phyloP scores from a whole-genome alignment of 768 basidiomycete species.

The Tricholoma saponaceum region DNA sequence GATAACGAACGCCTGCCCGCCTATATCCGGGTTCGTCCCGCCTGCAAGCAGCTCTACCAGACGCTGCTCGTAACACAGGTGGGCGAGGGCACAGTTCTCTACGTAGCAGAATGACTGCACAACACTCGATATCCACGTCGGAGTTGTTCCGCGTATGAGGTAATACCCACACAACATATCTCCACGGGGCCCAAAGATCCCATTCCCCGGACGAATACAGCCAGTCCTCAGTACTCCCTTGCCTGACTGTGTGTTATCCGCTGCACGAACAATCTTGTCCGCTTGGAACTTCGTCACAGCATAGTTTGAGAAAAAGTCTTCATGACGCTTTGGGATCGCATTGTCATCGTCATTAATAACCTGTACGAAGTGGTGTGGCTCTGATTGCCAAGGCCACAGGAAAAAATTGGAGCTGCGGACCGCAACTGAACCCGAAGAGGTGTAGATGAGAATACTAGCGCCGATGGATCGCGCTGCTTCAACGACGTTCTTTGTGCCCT shows the following conservation, averaged over 20 bases:
- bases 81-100: constrained; percentile 71
- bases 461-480: constrained; percentile 52
- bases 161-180: constrained; percentile 66
- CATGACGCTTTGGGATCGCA: constrained; percentile 46
- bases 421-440: constrained; percentile 67
- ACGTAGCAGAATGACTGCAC: constrained; percentile 69
- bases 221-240: constrained; percentile 52
- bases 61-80: constrained; percentile 69
- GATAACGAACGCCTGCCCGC: constrained; percentile 66
- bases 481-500: constrained; percentile 65
- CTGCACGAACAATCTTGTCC: constrained; percentile 41
- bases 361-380: constrained; percentile 57
- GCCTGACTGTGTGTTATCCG: constrained; percentile 29
- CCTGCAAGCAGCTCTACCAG: constrained; percentile 47
- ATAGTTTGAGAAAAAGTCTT: constrained; percentile 76
- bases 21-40: constrained; percentile 53
- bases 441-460: constrained; percentile 59
- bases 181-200: constrained; percentile 71
- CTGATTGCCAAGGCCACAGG: constrained; percentile 73
- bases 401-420: constrained; percentile 57
- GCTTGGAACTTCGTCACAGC: constrained; percentile 61
- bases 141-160: constrained; percentile 54
- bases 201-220: constrained; percentile 75
- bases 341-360: constrained; percentile 58
- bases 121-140: constrained; percentile 55